phyloP scores from a whole-genome alignment of 352 stramenopile genomes.

The Globisporangium paddicum region DNA sequence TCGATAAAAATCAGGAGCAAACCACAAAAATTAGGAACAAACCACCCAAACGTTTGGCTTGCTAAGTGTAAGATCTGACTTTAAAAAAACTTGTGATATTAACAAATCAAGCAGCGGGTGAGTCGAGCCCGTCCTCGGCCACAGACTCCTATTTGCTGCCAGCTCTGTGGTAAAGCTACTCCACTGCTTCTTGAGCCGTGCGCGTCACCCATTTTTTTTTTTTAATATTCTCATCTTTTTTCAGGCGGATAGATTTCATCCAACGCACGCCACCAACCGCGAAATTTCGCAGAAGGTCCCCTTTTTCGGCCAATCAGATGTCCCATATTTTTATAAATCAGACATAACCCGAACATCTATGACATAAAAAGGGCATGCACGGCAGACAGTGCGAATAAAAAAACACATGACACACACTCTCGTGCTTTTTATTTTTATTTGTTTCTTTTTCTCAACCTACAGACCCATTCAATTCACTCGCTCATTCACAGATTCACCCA shows the following conservation, averaged over 20 bases:
- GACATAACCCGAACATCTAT: not conserved
- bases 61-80: no score
- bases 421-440: no score
- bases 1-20: no score
- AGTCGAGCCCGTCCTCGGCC: not conserved
- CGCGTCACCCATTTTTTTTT: not conserved
- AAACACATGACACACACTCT: not conserved
- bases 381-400: not conserved
- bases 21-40: no score
- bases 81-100: no score
- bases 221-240: not conserved
- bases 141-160: not conserved
- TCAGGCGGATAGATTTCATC: not conserved
- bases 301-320: not conserved
- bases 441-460: no score
- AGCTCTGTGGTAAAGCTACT: not conserved
- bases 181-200: not conserved
- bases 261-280: not conserved
- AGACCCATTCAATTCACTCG: no score
- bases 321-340: not conserved
- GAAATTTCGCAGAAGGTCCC: not conserved
- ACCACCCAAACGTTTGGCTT: no score
- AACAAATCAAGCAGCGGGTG: no score
- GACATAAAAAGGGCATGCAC: no score
- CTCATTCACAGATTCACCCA: conserved; percentile 1